phyloP scores from a whole-genome alignment of 2,329 filamentous ascomycete species.

The Colletotrichum eremochloae region DNA sequence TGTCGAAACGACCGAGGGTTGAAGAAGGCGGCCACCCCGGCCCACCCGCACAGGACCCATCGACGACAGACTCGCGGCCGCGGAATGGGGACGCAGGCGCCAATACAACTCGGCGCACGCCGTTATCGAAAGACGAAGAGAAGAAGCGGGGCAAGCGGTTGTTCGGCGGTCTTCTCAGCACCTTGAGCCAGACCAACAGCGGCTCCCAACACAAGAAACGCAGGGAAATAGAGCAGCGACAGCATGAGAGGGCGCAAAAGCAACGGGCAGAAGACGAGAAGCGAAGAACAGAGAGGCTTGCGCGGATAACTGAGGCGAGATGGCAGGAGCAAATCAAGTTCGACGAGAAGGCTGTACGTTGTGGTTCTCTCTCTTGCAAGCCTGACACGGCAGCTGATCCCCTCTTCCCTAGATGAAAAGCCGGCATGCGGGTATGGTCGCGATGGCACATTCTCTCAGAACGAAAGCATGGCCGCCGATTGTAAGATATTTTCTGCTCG shows the following conservation, averaged over 20 bases:
- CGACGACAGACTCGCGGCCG: background rate
- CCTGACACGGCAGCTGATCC: slow-evolving; percentile 45
- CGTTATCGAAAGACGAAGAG: slow-evolving; percentile 70
- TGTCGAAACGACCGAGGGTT: slow-evolving; percentile 40
- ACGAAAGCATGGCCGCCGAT: slow-evolving; percentile 80
- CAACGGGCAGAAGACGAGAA: slow-evolving; percentile 80
- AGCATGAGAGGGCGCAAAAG: slow-evolving; percentile 80
- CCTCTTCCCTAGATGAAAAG: slow-evolving; percentile 73
- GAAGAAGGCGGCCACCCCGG: slow-evolving; percentile 29
- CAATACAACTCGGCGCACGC: slow-evolving; percentile 52
- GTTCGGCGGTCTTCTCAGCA: slow-evolving; percentile 85
- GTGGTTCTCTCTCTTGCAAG: slow-evolving; percentile 3
- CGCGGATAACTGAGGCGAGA: slow-evolving; percentile 71
- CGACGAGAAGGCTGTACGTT: slow-evolving; percentile 81
- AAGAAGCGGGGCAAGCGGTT: slow-evolving; percentile 86
- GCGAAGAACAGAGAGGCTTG: slow-evolving; percentile 73
- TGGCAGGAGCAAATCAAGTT: slow-evolving; percentile 79
- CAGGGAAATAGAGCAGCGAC: slow-evolving; percentile 84
- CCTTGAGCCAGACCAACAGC: slow-evolving; percentile 79
- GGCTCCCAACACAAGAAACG: slow-evolving; percentile 76
- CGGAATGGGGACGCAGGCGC: slow-evolving; percentile 35
- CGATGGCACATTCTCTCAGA: slow-evolving; percentile 78
- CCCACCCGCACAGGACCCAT: slow-evolving; percentile 4
- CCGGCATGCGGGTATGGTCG: slow-evolving; percentile 79
- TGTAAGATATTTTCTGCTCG: slow-evolving; percentile 65